phyloP scores from a whole-genome alignment of 2,329 filamentous ascomycete species.

The Apiospora phragmitis region DNA sequence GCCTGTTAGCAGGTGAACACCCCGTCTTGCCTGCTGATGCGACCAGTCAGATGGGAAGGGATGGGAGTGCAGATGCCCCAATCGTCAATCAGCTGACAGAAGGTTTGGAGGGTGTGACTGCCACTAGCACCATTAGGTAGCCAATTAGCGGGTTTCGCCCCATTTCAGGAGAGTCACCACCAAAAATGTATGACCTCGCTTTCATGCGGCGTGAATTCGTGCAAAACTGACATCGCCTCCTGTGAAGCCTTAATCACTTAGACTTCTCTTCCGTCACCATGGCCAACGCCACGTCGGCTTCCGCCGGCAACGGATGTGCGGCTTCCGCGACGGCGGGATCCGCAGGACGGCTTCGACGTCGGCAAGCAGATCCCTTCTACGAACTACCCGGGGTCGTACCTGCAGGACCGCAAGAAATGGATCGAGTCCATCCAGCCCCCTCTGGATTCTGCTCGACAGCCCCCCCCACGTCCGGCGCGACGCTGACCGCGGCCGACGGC shows the following conservation, averaged over 20 bases:
- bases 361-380: too few species aligned
- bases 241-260: background rate
- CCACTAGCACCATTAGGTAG: background rate
- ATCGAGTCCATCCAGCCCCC: too few species aligned
- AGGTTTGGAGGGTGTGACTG: background rate
- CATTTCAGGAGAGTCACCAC: background rate
- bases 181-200: background rate
- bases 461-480: background rate
- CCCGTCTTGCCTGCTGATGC: background rate
- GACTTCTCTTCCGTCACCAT: background rate
- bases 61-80: background rate
- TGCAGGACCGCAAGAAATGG: too few species aligned
- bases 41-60: conserved; percentile 2
- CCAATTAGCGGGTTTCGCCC: background rate
- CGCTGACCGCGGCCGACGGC: background rate
- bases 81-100: background rate
- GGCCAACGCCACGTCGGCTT: too few species aligned
- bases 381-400: too few species aligned
- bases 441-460: too few species aligned
- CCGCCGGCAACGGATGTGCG: too few species aligned
- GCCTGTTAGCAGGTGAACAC: background rate
- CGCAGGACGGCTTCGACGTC: too few species aligned
- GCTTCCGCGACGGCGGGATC: too few species aligned
- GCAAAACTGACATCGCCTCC: background rate
- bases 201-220: background rate